Evolutionary conservation across 768 basidiomycete species (phyloP).

Genomic region (Calvatia gigantea): DNA sequence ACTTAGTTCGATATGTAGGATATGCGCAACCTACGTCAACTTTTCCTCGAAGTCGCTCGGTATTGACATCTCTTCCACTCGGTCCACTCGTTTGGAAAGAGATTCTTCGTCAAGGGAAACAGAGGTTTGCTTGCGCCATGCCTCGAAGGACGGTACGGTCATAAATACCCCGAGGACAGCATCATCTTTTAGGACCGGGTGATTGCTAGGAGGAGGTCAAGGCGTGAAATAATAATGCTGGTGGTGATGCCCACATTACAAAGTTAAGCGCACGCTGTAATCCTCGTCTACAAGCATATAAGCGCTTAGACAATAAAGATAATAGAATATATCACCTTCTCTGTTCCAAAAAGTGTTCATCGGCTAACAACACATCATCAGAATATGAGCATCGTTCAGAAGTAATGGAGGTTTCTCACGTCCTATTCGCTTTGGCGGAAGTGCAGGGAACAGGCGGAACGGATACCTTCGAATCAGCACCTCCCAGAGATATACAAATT

Average conservation of each 20-base stretch:
- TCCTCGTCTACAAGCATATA: slow-evolving; percentile 54
- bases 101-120: slow-evolving; percentile 90
- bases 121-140: slow-evolving; percentile 77
- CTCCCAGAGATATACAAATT: slow-evolving; percentile 91
- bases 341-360: slow-evolving; percentile 89
- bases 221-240: neutral
- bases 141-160: slow-evolving; percentile 78
- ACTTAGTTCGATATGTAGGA: slow-evolving; percentile 2
- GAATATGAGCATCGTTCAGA: slow-evolving; percentile 11
- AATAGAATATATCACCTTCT: slow-evolving; percentile 49
- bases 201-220: slow-evolving; percentile 51
- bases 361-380: slow-evolving; percentile 43
- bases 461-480: slow-evolving; percentile 85
- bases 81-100: slow-evolving; percentile 69
- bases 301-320: neutral
- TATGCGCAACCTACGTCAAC: slow-evolving; percentile 50
- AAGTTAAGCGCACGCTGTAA: slow-evolving; percentile 77
- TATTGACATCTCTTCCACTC: slow-evolving; percentile 86
- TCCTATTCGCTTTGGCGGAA: slow-evolving; percentile 92
- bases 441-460: slow-evolving; percentile 80
- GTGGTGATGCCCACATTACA: slow-evolving; percentile 52
- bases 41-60: slow-evolving; percentile 93
- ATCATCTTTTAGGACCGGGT: slow-evolving; percentile 88
- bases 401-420: slow-evolving; percentile 45
- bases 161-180: slow-evolving; percentile 80